Base-by-base conservation (phyloP, 495 filamentous ascomycete genomes). In the Daldinia concentrica region DNA sequence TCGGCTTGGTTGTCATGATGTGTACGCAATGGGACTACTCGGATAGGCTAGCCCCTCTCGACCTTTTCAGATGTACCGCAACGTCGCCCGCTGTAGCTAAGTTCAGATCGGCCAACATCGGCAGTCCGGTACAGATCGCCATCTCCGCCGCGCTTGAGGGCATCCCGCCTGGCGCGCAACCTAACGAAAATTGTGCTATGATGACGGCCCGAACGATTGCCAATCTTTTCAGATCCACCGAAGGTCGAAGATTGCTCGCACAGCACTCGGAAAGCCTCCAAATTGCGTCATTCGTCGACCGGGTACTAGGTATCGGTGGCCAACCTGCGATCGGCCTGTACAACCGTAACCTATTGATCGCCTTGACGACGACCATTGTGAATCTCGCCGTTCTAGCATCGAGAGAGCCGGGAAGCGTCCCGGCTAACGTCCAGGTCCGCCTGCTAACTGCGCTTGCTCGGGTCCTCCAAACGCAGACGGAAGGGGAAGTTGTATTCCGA, bases 291-390 rank as follows among this genome's bases (percentile, higher is more conserved):
- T 73, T 84, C 8, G 61, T 86, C 22, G 81, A 78, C 8, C 74
- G 79, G 36, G 69, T 84, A 27, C 74, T 88, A 11, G 79, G 82
- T 12, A 77, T 87, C 27, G 82, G 86, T 4, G 85, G 83, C 41
- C 78, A 82, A 1, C 74, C 80, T 2, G 77, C 85, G 5, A 78
- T 80, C 0, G 84, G 85, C 37, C 84, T 87, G 0, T 83, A 83
- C n/a, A 95, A 96, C 70, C 89, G 90, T 39, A 97, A 96, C 73
- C 80, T 96, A 7, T 86, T 90, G 52, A 89, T 97, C 61, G 96
- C 95, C 0, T 78, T 93, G 22, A 88, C 92, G 11, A 96, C 96
- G 7, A 83, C 93, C 0, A 90, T 90, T 71, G 90, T 98, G 75
- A 98, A 99, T 80, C 93, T 91, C 80, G 87, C 91, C 3, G 90